Percentiles rank a stretch among this genome's conserved stretches.
phyloP scores from a whole-genome alignment of 1,284 basidiomycete genomes.

The Malassezia furfur region DNA sequence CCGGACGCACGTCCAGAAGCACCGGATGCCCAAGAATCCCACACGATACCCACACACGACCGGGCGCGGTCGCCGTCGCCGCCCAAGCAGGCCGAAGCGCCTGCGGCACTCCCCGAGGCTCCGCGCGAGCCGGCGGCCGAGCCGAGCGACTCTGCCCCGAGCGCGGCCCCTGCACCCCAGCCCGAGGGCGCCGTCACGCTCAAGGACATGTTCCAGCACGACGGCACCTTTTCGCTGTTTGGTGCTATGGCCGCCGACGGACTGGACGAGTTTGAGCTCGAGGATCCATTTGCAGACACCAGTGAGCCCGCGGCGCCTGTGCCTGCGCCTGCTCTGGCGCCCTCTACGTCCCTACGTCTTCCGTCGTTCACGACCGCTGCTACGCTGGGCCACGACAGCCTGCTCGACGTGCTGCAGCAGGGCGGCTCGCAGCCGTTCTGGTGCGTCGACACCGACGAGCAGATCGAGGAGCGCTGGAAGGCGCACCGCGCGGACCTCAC shows the following conservation, averaged over 20 bases:
- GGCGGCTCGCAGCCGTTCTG: slow-evolving; percentile 22
- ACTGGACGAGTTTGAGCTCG: slow-evolving; percentile 22
- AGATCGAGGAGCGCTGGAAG: slow-evolving; percentile 23
- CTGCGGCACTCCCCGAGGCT: neutral
- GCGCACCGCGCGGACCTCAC: slow-evolving; percentile 25
- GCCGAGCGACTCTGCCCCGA: neutral
- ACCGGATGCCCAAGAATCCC: neutral
- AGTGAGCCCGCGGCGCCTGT: neutral
- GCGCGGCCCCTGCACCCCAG: neutral
- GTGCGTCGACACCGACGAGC: slow-evolving; percentile 19
- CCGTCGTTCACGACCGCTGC: neutral
- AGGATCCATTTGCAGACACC: neutral
- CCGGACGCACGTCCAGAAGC: neutral
- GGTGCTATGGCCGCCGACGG: slow-evolving; percentile 30
- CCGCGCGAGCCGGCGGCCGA: neutral
- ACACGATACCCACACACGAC: neutral
- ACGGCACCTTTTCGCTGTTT: slow-evolving; percentile 31
- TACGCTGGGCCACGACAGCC: slow-evolving; percentile 6
- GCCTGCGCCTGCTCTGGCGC: neutral
- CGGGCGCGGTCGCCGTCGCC: neutral
- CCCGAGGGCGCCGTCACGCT: slow-evolving; percentile 4
- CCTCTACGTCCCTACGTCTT: neutral
- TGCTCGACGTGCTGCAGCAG: neutral
- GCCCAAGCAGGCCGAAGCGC: neutral
- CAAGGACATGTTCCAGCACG: slow-evolving; percentile 42